These are phyloP conservation scores for Tetrapisispora phaffii DNA, from an alignment of 805 yeast species.

Conservation along the genomic window DNA sequence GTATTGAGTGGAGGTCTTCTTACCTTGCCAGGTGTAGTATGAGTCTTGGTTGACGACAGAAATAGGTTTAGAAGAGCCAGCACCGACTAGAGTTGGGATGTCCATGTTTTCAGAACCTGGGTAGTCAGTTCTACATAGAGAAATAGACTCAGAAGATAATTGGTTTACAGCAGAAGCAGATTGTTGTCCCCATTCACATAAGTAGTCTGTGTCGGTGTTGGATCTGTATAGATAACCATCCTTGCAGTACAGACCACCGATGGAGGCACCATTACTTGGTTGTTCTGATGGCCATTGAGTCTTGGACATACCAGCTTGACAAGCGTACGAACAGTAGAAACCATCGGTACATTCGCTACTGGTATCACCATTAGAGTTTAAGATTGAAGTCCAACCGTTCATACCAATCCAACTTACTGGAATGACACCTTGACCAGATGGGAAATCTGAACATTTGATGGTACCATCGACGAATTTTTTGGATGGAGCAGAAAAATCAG, in stretches of 20 bases:
- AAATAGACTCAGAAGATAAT: slow-evolving; percentile 49
- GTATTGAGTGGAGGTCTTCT: slow-evolving; percentile 85
- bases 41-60: slow-evolving; percentile 69
- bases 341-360: slow-evolving; percentile 71
- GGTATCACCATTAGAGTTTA: slow-evolving; percentile 41
- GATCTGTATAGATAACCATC: slow-evolving; percentile 77
- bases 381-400: slow-evolving; percentile 41
- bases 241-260: slow-evolving; percentile 88
- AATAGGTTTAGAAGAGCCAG: slow-evolving; percentile 56
- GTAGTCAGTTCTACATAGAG: slow-evolving; percentile 96
- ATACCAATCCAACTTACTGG: slow-evolving; percentile 45
- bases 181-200: slow-evolving; percentile 82
- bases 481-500: slow-evolving; percentile 45
- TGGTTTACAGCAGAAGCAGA: slow-evolving; percentile 61
- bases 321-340: slow-evolving; percentile 91
- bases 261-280: slow-evolving; percentile 80
- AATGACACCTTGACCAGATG: slow-evolving; percentile 66
- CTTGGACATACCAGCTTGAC: slow-evolving; percentile 98
- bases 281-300: slow-evolving; percentile 92
- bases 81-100: slow-evolving; percentile 73
- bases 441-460: slow-evolving; percentile 57
- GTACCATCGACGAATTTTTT: slow-evolving; percentile 60
- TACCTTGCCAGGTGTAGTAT: slow-evolving; percentile 78
- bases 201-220: slow-evolving; percentile 51
- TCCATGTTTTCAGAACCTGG: slow-evolving; percentile 99